Evolutionary conservation across 2,329 filamentous ascomycete species (phyloP).

Genomic region (Scedosporium dehoogii): DNA sequence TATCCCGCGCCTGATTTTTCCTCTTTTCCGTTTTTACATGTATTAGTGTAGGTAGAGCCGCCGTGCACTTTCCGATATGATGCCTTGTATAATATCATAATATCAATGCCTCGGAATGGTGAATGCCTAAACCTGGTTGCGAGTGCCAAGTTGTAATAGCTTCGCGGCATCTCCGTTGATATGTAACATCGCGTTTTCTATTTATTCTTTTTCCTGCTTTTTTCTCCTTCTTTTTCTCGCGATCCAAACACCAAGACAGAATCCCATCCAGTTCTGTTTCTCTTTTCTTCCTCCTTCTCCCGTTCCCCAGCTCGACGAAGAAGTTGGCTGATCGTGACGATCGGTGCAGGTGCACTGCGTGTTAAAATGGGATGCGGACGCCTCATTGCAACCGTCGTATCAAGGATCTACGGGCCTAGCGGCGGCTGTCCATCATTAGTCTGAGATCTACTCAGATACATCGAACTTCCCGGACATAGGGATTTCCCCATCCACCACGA

Average conservation of each 20-base stretch:
- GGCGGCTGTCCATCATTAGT: background rate
- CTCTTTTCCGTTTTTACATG: background rate
- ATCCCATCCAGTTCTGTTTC: too few relatives aligned
- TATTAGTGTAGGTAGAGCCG: constrained; percentile 4
- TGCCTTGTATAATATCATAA: background rate
- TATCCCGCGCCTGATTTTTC: background rate
- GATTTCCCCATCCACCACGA: too few relatives aligned
- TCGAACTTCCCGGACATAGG: background rate
- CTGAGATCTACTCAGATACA: background rate
- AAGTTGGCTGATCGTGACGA: constrained; percentile 4
- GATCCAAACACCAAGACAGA: too few relatives aligned
- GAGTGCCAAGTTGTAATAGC: background rate
- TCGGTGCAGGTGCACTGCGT: background rate
- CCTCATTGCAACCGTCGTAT: constrained; percentile 4
- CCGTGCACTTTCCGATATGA: background rate
- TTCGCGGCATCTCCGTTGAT: background rate
- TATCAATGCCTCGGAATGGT: background rate
- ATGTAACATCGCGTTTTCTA: too few relatives aligned
- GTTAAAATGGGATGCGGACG: background rate
- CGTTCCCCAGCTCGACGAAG: background rate
- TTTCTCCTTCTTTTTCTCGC: background rate
- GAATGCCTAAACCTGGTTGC: background rate
- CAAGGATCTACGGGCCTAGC: constrained; percentile 1
- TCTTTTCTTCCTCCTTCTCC: background rate
- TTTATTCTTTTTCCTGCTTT: background rate